Evolutionary conservation across 2,329 filamentous ascomycete genomes (phyloP), one percentile per base, ranked within the genome.

Genomic region (Rhexocercosporidium sp.): DNA sequence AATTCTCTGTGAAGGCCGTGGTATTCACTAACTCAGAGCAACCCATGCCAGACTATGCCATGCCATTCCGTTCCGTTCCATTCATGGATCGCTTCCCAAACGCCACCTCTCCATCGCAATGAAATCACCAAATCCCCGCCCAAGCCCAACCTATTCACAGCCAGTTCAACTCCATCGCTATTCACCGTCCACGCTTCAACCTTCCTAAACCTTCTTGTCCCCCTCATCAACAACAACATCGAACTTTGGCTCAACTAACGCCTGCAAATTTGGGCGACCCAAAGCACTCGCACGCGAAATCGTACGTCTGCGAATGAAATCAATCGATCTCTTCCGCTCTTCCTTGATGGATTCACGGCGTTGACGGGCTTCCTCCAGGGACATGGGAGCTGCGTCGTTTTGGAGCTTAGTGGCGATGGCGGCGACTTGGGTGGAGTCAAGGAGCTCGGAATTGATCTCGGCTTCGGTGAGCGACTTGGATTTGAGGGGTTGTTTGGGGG

Each of bases 281-380:
- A 66, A 20, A 7, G 29, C 20, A 37, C 56, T 29, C n/a, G 62
- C 56, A 39, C 66, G 47, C 6, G 54, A 62, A 22, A 63, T 51
- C 2, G 71, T 71, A 3, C 71, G 63, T 18, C 41, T 57, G 11
- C 68, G 65, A 31, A 73, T 69, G 31, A 73, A 71, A 3, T 68
- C 66, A 18, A 73, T 67, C 1, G 27, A 53, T 3, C 44, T 25
- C 56, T 71, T 68, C 4, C 71, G 62, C 34, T 68, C 66, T 22
- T 71, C 66, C 53, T 70, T 70, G 47, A 70, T 56, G 18, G 60
- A 68, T 3, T 66, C 69, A 18, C 71, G 65, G 1, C 69, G 69
- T 29, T 68, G 39, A 7, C 71, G 63, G n/a, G 62, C 71, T 59
- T 73, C 34, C 12, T 66, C 65, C 3, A 74, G 66, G 4, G 68